Evolutionary conservation across 78 protist species (phyloP).

Genomic region (Pigoraptor vietnamica): DNA sequence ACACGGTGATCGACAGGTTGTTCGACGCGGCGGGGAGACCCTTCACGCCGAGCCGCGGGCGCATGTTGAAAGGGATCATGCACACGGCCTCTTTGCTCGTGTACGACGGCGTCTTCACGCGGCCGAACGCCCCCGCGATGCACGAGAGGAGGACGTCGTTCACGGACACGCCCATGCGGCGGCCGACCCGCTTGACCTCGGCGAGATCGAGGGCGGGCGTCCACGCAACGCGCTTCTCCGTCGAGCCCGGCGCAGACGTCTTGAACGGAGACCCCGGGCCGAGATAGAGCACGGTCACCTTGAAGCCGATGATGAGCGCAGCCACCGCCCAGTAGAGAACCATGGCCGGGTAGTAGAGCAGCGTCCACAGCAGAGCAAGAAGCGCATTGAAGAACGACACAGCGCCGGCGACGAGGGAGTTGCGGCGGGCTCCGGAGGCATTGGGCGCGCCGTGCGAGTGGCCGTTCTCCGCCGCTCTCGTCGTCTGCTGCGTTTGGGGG

Average conservation of each 20-base stretch:
- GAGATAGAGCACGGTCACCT: background rate
- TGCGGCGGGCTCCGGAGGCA: no score
- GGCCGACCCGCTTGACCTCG: background rate
- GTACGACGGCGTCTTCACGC: background rate
- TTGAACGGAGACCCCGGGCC: background rate
- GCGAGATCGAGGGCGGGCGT: background rate
- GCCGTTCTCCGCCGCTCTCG: background rate
- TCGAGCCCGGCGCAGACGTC: background rate
- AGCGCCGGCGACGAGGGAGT: background rate
- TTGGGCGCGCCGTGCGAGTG: background rate
- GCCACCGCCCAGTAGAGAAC: background rate
- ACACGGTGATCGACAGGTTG: background rate
- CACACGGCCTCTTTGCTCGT: background rate
- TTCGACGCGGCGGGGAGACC: background rate
- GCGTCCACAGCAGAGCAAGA: background rate
- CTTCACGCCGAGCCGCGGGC: background rate
- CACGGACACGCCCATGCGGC: background rate
- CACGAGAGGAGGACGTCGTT: background rate
- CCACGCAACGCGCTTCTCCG: background rate
- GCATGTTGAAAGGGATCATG: conserved; percentile 4
- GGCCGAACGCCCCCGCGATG: background rate
- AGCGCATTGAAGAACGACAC: background rate
- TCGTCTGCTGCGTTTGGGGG: background rate
- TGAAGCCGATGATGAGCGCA: background rate
- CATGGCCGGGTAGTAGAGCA: background rate